A percentile compares a stretch with the other conserved stretches of the same genome.
These are phyloP conservation scores for Colletotrichum sp. DNA, from an alignment of 2,329 filamentous ascomycete genomes.

Conservation along the genomic window DNA sequence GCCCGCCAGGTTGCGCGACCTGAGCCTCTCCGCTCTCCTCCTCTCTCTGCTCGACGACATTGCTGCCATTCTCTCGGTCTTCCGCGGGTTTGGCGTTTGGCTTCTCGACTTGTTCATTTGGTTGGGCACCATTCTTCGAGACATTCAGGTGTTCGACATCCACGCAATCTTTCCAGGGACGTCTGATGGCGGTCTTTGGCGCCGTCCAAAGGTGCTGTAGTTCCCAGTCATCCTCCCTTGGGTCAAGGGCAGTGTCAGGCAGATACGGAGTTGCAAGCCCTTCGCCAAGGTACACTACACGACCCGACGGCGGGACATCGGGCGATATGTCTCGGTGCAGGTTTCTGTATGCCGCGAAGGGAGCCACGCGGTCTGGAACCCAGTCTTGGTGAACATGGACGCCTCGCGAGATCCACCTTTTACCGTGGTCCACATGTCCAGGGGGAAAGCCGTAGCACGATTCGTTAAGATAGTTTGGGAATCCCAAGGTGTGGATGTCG, in stretches of 20 bases:
- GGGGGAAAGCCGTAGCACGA: background rate
- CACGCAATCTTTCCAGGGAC: background rate
- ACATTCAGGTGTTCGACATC: background rate
- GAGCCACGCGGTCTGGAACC: background rate
- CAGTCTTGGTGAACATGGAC: background rate
- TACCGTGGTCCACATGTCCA: background rate
- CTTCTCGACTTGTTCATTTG: no score
- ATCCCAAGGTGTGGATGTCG: background rate
- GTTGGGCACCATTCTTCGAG: no score
- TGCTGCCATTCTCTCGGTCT: background rate
- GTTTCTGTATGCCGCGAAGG: background rate
- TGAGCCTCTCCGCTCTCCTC: background rate
- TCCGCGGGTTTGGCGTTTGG: background rate
- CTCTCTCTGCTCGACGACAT: background rate
- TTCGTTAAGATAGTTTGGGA: background rate
- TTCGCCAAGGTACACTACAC: background rate
- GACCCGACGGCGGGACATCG: background rate
- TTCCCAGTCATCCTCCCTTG: background rate
- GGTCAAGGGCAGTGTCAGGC: background rate
- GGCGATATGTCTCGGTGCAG: background rate
- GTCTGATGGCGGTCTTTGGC: background rate
- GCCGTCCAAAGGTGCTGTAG: background rate
- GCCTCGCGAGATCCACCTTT: background rate
- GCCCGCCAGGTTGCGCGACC: background rate
- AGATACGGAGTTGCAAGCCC: background rate